A percentile compares a stretch with the other conserved stretches of the same genome.
phyloP scores from a whole-genome alignment of 2,329 filamentous ascomycete genomes.

The Calonectria pseudoturangicola region DNA sequence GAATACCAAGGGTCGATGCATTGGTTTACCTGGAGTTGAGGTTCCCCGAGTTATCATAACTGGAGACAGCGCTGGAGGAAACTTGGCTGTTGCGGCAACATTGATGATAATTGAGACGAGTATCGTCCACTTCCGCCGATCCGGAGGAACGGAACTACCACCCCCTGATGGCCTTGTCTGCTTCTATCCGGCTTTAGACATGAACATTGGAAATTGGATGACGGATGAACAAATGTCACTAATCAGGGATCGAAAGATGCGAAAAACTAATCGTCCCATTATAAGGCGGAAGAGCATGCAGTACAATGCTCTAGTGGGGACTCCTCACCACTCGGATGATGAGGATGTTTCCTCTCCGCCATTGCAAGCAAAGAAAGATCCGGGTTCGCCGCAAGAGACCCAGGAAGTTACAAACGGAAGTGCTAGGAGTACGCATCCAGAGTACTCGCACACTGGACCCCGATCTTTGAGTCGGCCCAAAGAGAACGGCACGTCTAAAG shows the following conservation, averaged over 20 bases:
- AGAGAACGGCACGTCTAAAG: constrained; percentile 41
- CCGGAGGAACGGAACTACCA: constrained; percentile 74
- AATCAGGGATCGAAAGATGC: constrained; percentile 87
- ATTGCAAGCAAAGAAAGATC: constrained; percentile 36
- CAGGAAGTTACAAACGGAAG: constrained; percentile 38
- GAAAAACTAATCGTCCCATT: constrained; percentile 86
- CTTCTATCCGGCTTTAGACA: constrained; percentile 92
- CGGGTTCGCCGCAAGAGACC: constrained; percentile 37
- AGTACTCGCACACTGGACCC: constrained; percentile 70
- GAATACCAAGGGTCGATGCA: constrained; percentile 63
- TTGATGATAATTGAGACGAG: constrained; percentile 92
- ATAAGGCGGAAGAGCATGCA: constrained; percentile 91
- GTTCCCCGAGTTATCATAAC: constrained; percentile 65
- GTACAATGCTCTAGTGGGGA: constrained; percentile 89
- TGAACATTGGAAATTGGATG: constrained; percentile 99
- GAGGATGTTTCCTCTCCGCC: constrained; percentile 70
- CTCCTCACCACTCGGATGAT: constrained; percentile 87
- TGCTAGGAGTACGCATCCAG: constrained; percentile 64
- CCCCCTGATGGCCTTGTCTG: constrained; percentile 87
- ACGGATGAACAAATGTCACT: constrained; percentile 97
- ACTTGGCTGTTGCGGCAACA: constrained; percentile 79
- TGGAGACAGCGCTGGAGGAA: constrained; percentile 70
- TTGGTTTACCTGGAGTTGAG: constrained; percentile 64
- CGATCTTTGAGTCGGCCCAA: constrained; percentile 53
- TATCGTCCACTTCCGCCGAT: constrained; percentile 62